Percentiles rank a stretch among this genome's conserved stretches.
Evolutionary conservation across 805 yeast species (phyloP).

Genomic region (Tanozyma kutaoensis): DNA sequence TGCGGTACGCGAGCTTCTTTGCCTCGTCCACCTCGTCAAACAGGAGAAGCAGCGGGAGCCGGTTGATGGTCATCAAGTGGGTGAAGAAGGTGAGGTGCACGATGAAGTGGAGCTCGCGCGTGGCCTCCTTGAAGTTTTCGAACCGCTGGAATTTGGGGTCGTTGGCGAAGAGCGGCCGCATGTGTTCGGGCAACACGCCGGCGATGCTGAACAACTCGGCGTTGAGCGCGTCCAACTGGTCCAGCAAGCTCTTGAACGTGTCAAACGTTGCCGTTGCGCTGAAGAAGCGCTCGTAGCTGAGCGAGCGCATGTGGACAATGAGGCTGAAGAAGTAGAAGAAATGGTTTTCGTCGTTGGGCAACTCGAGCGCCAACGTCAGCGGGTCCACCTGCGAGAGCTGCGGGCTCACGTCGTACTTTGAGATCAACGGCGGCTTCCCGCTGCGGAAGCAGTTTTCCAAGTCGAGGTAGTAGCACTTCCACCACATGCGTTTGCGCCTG

Average conservation of each 20-base stretch:
- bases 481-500: neutral
- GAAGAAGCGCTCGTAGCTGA: neutral
- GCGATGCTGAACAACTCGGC: neutral
- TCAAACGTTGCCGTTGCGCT: neutral
- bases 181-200: neutral
- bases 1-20: neutral
- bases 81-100: neutral
- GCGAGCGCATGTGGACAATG: conserved; percentile 1
- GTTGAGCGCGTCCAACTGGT: neutral
- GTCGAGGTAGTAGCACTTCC: neutral
- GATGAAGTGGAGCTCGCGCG: conserved; percentile 1
- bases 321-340: conserved; percentile 1
- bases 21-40: neutral
- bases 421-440: neutral
- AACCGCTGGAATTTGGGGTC: conserved; percentile 3
- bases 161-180: conserved; percentile 2
- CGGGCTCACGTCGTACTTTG: conserved; percentile 1
- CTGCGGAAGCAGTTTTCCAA: neutral
- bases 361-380: too few relatives aligned
- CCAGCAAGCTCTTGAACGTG: neutral
- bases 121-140: neutral
- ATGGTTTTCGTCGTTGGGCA: too few relatives aligned
- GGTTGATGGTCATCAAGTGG: neutral
- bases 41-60: neutral
- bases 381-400: conserved; percentile 1